These are phyloP conservation scores for Chimonanthus praecox DNA, from an alignment of 164 flowering plant species.

Conservation along the genomic window DNA sequence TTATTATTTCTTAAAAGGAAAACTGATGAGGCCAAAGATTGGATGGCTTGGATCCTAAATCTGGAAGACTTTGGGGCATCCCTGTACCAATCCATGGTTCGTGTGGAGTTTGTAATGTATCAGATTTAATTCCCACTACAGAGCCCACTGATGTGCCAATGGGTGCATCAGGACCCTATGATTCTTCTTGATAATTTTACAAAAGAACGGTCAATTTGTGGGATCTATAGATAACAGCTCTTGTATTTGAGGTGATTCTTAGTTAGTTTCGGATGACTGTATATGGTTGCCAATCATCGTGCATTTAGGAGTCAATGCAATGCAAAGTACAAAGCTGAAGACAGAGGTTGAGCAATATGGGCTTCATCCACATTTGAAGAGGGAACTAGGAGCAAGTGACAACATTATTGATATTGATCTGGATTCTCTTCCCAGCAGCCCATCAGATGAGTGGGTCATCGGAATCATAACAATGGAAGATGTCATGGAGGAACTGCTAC, in stretches of 20 bases:
- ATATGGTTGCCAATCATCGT: conserved; percentile 6
- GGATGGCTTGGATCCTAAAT: neutral
- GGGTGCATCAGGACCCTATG: neutral
- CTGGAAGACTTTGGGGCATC: neutral
- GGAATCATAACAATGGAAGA: conserved; percentile 77
- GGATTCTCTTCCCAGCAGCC: conserved; percentile 15
- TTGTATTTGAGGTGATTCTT: conserved; percentile 1
- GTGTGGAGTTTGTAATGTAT: neutral
- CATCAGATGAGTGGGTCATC: conserved; percentile 41
- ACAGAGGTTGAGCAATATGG: conserved; percentile 4
- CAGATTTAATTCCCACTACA: neutral
- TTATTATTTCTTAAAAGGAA: neutral
- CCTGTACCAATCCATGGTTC: neutral
- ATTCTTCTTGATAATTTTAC: neutral
- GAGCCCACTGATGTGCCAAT: neutral
- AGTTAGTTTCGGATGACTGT: conserved; percentile 2
- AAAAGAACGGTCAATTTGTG: neutral
- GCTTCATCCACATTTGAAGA: conserved; percentile 7
- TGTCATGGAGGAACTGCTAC: conserved; percentile 62
- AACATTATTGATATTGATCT: conserved; percentile 16
- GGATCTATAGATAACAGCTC: neutral
- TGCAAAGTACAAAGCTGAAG: conserved; percentile 8
- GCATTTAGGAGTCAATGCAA: conserved; percentile 5
- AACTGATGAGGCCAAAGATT: neutral
- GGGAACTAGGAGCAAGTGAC: conserved; percentile 9